Conservation (phyloP, 2,329 filamentous ascomycete species). For the Phymatotrichopsis omnivora region DNA sequence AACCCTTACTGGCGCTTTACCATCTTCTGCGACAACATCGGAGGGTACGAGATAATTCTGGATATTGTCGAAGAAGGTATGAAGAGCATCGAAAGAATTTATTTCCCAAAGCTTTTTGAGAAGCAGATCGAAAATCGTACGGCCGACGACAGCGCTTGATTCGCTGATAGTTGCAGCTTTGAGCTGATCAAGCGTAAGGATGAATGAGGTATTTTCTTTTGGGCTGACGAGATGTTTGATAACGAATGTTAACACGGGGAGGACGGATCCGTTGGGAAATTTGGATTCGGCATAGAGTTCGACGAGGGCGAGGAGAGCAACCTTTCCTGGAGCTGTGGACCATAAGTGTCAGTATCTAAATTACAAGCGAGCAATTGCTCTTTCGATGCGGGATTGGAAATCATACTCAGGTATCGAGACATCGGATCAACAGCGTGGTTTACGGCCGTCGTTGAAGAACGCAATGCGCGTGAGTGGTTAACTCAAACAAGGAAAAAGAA, state of each 20-base stretch:
- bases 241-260: constrained; percentile 70
- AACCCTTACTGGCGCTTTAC: constrained; percentile 39
- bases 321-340: constrained; percentile 64
- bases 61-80: constrained; percentile 54
- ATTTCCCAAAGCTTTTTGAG: constrained; percentile 73
- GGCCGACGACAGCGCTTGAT: constrained; percentile 43
- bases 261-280: constrained; percentile 58
- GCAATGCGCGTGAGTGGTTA: too few species aligned
- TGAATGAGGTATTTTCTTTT: constrained; percentile 41
- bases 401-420: constrained; percentile 26
- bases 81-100: constrained; percentile 69
- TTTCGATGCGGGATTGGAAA: background rate
- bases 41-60: constrained; percentile 53
- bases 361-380: background rate
- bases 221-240: constrained; percentile 53
- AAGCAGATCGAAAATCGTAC: constrained; percentile 80
- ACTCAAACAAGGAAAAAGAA: too few species aligned
- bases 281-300: constrained; percentile 67
- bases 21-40: constrained; percentile 45
- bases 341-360: constrained; percentile 9
- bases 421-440: too few species aligned
- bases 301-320: constrained; percentile 70
- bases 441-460: too few species aligned
- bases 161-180: constrained; percentile 38
- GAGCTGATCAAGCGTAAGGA: constrained; percentile 49